Conservation (phyloP, 2,329 filamentous ascomycete genomes). For the Calonectria pseudoreteaudii region DNA sequence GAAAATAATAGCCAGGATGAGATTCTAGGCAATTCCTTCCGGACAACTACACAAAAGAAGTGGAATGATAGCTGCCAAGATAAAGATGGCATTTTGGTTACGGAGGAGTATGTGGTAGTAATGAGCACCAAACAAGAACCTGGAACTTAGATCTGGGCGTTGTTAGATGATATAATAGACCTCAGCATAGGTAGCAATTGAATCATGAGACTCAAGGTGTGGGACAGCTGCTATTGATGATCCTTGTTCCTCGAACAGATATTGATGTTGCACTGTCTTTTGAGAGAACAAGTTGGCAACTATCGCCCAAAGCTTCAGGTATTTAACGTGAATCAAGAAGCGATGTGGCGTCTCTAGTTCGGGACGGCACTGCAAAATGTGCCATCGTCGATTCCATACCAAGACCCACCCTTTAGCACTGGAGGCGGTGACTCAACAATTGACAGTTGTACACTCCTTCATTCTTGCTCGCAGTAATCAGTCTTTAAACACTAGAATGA, state of each 20-base stretch:
- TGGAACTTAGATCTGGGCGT: not conserved
- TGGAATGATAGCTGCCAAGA: not conserved
- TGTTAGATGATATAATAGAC: not conserved
- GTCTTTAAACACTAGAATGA: slow-evolving; percentile 51
- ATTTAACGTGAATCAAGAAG: not conserved
- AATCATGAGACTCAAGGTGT: not conserved
- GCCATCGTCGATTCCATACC: not conserved
- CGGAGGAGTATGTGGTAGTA: slow-evolving; percentile 14
- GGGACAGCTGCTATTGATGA: not conserved
- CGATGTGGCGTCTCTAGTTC: not conserved
- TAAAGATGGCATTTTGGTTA: slow-evolving; percentile 14
- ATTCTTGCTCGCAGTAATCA: no score
- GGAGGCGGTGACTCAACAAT: not conserved
- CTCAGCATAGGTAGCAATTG: not conserved
- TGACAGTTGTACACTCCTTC: not conserved
- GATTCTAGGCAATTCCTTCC: not conserved
- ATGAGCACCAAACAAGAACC: not conserved
- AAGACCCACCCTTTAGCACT: not conserved
- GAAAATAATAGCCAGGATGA: slow-evolving; percentile 22
- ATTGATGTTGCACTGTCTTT: not conserved
- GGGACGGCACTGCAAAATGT: not conserved
- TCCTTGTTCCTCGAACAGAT: not conserved
- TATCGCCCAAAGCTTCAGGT: not conserved
- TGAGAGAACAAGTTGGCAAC: not conserved
- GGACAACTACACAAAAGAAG: not conserved